Evolutionary conservation across 352 stramenopile species (phyloP), one percentile per base, ranked within the genome.

Genomic region (Hyaloperonospora brassicae): DNA sequence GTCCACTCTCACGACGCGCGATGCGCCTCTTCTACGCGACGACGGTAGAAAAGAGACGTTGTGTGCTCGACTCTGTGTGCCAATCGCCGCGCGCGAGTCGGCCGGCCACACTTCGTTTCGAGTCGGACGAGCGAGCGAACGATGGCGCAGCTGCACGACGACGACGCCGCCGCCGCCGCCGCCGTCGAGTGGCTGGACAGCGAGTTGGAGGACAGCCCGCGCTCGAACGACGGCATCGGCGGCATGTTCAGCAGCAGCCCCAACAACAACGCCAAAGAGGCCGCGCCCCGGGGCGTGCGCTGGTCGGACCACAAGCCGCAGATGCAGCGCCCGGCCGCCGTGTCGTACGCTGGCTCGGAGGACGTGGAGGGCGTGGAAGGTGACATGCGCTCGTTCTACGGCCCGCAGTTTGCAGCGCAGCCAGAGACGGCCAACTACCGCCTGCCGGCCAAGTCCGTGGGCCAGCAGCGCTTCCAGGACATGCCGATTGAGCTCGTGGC

Each of bases 241-340:
- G 70, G 64, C 62, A 85, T 90, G 76, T 90, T 90, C 60, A 81
- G 63, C 59, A 73, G 78, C 48, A 87, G 72, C 52, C 80, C 80
- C 31, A 90, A 90, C 46, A 55, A 59, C 41, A 71, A 90, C 46
- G 57, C 62, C 41, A 71, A 71, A 17, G 54, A 38, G 27, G 27
- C 27, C 27, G 27, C 4, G 4, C 8, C 27, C 27, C 17, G 17
- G 17, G 27, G 27, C 8, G 27, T 34, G 27, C 30, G 12, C 46
- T 30, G 47, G 62, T 52, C 64, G 52, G 44, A 64, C 17, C 41
- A 65, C 38, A 57, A 53, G 22, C 47, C 39, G 14, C n/a, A 49
- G 35, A 55, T 57, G 31, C 64, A 63, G 30, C 75, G 72, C 46
- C 43, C 63, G 11, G 44, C 59, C 43, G 72, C 73, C 38, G 62